Base-by-base conservation (phyloP, 2,329 filamentous ascomycete species). In the Trichoderma sp. region DNA sequence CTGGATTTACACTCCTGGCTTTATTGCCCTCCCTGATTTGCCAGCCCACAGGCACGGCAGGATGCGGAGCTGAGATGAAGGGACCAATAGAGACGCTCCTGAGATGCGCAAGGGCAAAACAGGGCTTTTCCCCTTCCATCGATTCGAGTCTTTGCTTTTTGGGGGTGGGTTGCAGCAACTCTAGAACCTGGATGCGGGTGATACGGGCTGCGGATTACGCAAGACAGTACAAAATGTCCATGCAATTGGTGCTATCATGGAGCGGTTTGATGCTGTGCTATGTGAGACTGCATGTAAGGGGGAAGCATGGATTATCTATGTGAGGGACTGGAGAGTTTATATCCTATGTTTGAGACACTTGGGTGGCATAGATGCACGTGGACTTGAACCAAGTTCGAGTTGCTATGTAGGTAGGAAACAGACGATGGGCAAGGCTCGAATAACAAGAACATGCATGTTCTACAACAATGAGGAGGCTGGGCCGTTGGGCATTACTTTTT, bases 51-150 rank as follows among this genome's bases (percentile, higher is more conserved):
- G 34, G 29, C 64, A 57, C 25, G 64, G 56, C 64, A 67, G 56
- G 64, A 60, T 67, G 64, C 56, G 56, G 39, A 67, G 64, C 54
- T 59, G 57, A 67, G 48, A 34, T 35, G 17, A 13, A 42, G 17
- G 17, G 32, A 53, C 64, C 56, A 67, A 60, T 67, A 13, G 45
- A 39, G 9, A 32, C 9, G 50, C 29, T 54, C 27, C 17, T 32
- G 50, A 19, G 27, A 54, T 19, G 50, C 17, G 50, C 50, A 54
- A 54, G 50, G 50, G 50, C 50, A 53, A 27, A 29, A 32, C 17
- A 32, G 17, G 27, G 27, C 45, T 25, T 50, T 50, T 50, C 1
- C 27, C 13, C 27, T 50, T 50, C 22, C 27, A 5, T 15, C 45
- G 10, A 17, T 50, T 25, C 45, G 45, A 27, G 39, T 45, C 39